These are phyloP conservation scores for Eutrema salsugineum DNA, from an alignment of 441 rosid species.

Conservation along the genomic window DNA sequence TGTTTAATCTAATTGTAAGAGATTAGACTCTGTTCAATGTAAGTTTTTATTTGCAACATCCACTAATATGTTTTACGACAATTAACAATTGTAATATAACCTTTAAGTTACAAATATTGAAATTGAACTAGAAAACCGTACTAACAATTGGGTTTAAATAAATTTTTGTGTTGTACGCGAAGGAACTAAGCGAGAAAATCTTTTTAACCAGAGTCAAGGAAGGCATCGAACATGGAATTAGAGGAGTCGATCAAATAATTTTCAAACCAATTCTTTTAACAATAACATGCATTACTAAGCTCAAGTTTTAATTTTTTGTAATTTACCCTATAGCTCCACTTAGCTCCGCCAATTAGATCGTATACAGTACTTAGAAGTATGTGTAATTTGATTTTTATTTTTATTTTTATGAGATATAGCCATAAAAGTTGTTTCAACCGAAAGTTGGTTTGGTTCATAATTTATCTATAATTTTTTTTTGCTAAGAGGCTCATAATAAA, in stretches of 20 bases:
- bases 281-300: no score
- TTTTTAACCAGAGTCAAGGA: no score
- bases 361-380: no score
- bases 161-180: background rate
- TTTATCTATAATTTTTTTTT: no score
- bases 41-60: background rate
- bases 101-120: background rate
- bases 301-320: no score
- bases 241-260: no score
- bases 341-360: no score
- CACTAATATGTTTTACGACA: background rate
- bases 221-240: no score
- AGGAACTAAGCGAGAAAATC: no score
- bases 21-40: slow-evolving; percentile 4
- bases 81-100: background rate
- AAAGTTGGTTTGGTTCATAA: background rate
- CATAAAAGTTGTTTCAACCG: background rate
- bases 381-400: background rate
- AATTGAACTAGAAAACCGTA: background rate
- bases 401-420: background rate
- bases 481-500: no score
- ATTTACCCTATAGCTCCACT: no score
- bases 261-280: no score
- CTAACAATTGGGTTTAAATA: background rate
- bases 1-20: background rate